Evolutionary conservation across 495 filamentous ascomycete genomes (phyloP).

Genomic region (Penicillium tannophilum): DNA sequence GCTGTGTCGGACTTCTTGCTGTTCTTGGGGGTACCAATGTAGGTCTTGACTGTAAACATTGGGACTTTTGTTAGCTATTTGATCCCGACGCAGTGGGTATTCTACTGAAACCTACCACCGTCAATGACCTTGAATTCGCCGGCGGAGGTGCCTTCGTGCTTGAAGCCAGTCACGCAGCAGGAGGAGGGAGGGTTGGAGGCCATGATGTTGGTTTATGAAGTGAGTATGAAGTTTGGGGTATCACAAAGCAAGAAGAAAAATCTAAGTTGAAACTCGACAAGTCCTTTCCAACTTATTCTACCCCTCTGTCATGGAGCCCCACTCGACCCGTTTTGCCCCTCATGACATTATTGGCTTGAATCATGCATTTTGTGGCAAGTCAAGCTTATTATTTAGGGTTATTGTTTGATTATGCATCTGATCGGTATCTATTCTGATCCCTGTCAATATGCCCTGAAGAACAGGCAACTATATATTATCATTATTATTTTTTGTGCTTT

Average conservation of each 20-base stretch:
- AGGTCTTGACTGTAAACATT: conserved; percentile 38
- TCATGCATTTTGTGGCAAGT: not conserved
- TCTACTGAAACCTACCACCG: conserved; percentile 35
- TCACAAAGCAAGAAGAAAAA: not conserved
- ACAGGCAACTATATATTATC: not conserved
- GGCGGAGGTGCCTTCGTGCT: conserved; percentile 46
- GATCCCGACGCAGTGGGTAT: not conserved
- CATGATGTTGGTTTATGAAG: conserved; percentile 41
- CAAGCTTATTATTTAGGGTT: not conserved
- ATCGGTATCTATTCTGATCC: not conserved
- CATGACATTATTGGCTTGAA: not conserved
- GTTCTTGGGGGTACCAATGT: conserved; percentile 44
- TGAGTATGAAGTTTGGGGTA: not conserved
- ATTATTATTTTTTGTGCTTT: not conserved
- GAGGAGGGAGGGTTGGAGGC: conserved; percentile 57
- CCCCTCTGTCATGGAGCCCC: not conserved
- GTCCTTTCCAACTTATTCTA: not conserved
- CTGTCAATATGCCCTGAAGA: not conserved
- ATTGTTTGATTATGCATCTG: not conserved
- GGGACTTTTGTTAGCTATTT: not conserved
- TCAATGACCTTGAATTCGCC: conserved; percentile 45
- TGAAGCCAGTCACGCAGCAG: conserved; percentile 60
- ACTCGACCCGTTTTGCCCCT: not conserved
- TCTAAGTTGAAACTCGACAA: not conserved
- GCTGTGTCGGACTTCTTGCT: conserved; percentile 46